Evolutionary conservation across 257 asterid species (phyloP).

Genomic region (Lantana camara): DNA sequence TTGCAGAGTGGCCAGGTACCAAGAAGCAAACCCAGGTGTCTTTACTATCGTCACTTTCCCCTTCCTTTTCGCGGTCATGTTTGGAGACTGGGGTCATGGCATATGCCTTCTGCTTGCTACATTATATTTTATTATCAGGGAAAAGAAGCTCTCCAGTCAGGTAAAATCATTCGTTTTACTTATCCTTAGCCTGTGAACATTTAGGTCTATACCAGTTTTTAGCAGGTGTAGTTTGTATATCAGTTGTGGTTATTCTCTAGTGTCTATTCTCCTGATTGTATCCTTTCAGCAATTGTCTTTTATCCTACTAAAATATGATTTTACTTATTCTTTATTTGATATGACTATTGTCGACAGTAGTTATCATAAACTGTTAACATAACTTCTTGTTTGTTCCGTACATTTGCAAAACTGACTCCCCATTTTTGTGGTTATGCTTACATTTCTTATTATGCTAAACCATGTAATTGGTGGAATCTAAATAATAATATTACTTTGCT

Average conservation of each 20-base stretch:
- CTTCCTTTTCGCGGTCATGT: constrained; percentile 98
- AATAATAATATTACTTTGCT: background rate
- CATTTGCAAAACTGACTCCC: background rate
- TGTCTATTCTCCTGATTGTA: constrained; percentile 4
- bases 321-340: constrained; percentile 6
- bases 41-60: constrained; percentile 97
- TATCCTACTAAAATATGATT: constrained; percentile 3
- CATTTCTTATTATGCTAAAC: background rate
- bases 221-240: constrained; percentile 16
- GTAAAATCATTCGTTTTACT: constrained; percentile 37
- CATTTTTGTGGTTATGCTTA: background rate
- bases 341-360: background rate
- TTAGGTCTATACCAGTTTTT: constrained; percentile 1
- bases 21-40: constrained; percentile 99
- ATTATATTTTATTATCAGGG: constrained; percentile 62
- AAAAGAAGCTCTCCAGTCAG: constrained; percentile 83
- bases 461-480: constrained; percentile 8
- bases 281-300: background rate
- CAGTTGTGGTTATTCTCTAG: constrained; percentile 2
- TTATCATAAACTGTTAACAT: background rate
- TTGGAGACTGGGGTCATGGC: constrained; percentile 99
- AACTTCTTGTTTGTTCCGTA: background rate
- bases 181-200: constrained; percentile 9
- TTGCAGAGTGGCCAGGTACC: constrained; percentile 97
- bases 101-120: constrained; percentile 90